Evolutionary conservation across 768 basidiomycete genomes (phyloP), one percentile per base, ranked within the genome.

Genomic region (Punctularia strigosozonata): DNA sequence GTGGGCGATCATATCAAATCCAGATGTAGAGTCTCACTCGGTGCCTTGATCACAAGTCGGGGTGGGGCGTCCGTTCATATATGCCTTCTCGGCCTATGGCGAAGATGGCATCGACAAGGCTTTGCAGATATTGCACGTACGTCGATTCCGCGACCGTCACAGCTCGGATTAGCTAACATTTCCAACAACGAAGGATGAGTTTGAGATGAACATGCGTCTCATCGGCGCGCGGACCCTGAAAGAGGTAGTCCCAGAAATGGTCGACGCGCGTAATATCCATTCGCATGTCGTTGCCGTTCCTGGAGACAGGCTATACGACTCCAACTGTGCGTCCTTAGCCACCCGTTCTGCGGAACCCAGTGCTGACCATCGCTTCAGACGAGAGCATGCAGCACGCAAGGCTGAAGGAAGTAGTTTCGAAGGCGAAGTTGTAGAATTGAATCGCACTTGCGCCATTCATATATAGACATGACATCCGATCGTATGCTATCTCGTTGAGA

Each of bases 191-290:
- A 52, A 97, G 89, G 88, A 92, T 48, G 94, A 99, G 58, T 89
- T 99, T 50, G 88, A 92, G 65, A 97, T 98, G 94, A 91, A 94
- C 60, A 72, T 97, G 74, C 80, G 92, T 13, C 66, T 98, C 2
- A 60, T 99, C 21, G 94, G 94, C 5, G 91, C 91, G 1, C 75
- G 69, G 3, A 82, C 73, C 0, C 56, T 98, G 31, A 70, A 69
- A 38, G 88, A 97, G 24, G 63, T 98, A 40, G 75, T 77, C 1
- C 86, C 84, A 0, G 74, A 77, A 31, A 92, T 98, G 92, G 88
- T 98, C 6, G 89, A 97, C 45, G 77, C 78, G 10, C 72, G 74
- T 1, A 80, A 76, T 37, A 59, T 94, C 22, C 63, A 66, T 38
- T 57, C 66, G 19, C 89, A 89, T 50, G 57, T 77, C 15, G 78